phyloP scores from a whole-genome alignment of 305 asterid genomes.

The Plantago coronopus region DNA sequence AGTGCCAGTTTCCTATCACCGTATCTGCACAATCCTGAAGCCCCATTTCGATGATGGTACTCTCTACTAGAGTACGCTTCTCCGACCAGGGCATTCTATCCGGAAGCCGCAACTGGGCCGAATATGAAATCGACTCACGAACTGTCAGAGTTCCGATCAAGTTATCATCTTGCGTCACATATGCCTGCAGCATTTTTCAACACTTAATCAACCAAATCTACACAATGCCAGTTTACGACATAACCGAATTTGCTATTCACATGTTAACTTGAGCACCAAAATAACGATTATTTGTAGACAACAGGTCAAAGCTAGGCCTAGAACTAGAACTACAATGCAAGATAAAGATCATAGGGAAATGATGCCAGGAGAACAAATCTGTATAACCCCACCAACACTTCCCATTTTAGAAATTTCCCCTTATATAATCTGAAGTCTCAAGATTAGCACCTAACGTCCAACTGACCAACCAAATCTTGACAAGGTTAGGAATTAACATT shows the following conservation, averaged over 20 bases:
- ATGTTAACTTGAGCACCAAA: background rate
- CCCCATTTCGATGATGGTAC: constrained; percentile 94
- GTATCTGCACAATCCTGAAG: constrained; percentile 97
- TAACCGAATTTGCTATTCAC: too few species aligned
- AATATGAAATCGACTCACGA: constrained; percentile 82
- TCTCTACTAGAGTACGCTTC: constrained; percentile 69
- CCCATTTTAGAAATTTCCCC: too few species aligned
- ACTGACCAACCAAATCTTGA: too few species aligned
- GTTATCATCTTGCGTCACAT: constrained; percentile 95
- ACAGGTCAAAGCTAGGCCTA: too few species aligned
- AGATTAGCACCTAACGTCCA: too few species aligned
- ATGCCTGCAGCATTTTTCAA: constrained; percentile 50
- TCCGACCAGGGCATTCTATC: constrained; percentile 78
- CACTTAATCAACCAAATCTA: background rate
- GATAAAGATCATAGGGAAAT: too few species aligned
- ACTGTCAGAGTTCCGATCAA: constrained; percentile 91
- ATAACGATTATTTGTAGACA: background rate
- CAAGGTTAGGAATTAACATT: too few species aligned
- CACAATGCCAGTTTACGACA: background rate
- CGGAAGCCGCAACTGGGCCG: constrained; percentile 81
- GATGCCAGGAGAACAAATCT: too few species aligned
- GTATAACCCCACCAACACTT: too few species aligned
- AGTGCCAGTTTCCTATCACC: constrained; percentile 89
- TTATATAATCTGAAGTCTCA: too few species aligned
- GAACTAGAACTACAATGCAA: too few species aligned